Evolutionary conservation across 1,139 yeast species (phyloP), one percentile per base, ranked within the genome.

Genomic region (Geotrichum siamense): DNA sequence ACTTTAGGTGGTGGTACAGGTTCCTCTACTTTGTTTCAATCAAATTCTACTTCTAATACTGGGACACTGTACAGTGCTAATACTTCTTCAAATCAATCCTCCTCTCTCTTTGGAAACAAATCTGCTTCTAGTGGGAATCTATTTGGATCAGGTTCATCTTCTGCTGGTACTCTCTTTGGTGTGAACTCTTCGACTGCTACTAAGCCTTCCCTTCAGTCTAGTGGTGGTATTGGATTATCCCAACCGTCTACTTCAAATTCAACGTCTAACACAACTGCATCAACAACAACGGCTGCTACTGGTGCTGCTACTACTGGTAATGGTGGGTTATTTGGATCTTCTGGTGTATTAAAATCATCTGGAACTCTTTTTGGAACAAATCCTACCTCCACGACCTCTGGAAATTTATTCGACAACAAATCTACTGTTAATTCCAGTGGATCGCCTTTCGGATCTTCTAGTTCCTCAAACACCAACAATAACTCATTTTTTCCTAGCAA

Each of bases 241-340:
- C 69, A 69, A 55, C 72, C 72, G 31, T 12, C 15, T 6, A 3
- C 36, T 27, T 33, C 31, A 38, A 21, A 32, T 4, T 47, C 55
- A 10, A 10, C 25, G 20, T 16, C 27, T 12, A 12, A 35, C 22
- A 3, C 44, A n/a, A 41, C 49, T 27, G 33, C 44, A 23, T 55
- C 56, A 17, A 57, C 60, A 5, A 45, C 62, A 15, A 62, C 63
- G 49, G 65, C 51, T 39, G 27, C 38, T 9, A 29, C 20, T 10
- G 10, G 13, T 2, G 9, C 38, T 10, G 22, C 38, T n/a, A 19
- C 41, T 19, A 30, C 57, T 20, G 44, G 22, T 27, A 49, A 58
- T 28, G 53, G 59, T 3, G 57, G 58, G 29, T 53, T 62, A 30
- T 69, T 69, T 55, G 72, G 72, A 12, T 25, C 27, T 8, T 3